Evolutionary conservation across 352 stramenopile species (phyloP).

Genomic region (Globisporangium cederbergense): DNA sequence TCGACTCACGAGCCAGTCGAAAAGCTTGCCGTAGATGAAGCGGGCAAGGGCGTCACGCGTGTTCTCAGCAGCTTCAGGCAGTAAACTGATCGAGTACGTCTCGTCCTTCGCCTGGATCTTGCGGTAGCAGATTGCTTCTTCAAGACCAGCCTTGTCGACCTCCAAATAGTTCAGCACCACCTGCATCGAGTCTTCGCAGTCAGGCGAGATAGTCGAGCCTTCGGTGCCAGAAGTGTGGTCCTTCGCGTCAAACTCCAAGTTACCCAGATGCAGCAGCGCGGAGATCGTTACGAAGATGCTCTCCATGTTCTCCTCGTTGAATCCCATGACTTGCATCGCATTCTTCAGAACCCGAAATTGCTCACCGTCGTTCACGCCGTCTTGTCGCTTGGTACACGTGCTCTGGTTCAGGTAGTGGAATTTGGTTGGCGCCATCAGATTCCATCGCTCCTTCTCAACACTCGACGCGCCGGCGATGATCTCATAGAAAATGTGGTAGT

Average conservation of each 20-base stretch:
- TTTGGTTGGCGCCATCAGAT: constrained; percentile 43
- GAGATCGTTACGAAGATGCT: constrained; percentile 90
- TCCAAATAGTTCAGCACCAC: constrained; percentile 88
- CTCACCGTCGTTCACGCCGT: constrained; percentile 87
- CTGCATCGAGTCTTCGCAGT: constrained; percentile 57
- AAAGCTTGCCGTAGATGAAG: constrained; percentile 94
- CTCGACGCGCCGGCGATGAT: constrained; percentile 74
- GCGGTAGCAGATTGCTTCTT: constrained; percentile 88
- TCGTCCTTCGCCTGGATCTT: constrained; percentile 94
- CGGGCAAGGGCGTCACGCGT: constrained; percentile 93
- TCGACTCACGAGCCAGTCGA: constrained; percentile 87
- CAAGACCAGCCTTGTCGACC: constrained; percentile 83
- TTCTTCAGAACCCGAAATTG: constrained; percentile 83
- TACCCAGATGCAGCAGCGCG: constrained; percentile 93
- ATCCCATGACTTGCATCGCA: constrained; percentile 86
- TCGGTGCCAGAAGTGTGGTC: constrained; percentile 57
- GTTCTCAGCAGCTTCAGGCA: constrained; percentile 78
- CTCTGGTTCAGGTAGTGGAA: constrained; percentile 92
- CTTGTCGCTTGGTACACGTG: constrained; percentile 78
- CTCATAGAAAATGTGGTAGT: constrained; percentile 98
- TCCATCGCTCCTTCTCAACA: constrained; percentile 66
- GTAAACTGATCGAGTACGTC: constrained; percentile 75
- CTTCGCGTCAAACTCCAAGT: constrained; percentile 89
- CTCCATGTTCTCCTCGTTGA: constrained; percentile 84
- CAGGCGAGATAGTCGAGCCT: constrained; percentile 56